Evolutionary conservation across 2,329 filamentous ascomycete genomes (phyloP).

Genomic region (Aspergillus fructus): DNA sequence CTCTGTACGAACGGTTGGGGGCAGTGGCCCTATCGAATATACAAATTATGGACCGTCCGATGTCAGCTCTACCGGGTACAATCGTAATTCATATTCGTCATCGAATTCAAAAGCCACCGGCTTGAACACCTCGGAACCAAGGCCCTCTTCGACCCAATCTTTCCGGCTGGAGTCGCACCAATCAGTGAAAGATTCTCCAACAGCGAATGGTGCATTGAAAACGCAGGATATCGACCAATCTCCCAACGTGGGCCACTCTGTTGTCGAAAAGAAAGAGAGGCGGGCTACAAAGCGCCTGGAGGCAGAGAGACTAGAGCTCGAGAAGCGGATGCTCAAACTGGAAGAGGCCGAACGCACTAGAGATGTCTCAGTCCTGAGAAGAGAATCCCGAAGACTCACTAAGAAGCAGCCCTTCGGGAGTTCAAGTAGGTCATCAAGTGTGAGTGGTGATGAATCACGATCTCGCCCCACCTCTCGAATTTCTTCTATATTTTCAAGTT

Average conservation of each 20-base stretch:
- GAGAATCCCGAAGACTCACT: slow-evolving; percentile 30
- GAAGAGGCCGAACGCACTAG: slow-evolving; percentile 24
- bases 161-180: not conserved
- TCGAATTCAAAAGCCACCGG: not conserved
- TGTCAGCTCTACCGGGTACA: not conserved
- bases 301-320: slow-evolving; percentile 31
- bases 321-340: slow-evolving; percentile 22
- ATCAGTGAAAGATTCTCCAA: slow-evolving; percentile 9
- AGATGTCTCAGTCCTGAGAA: slow-evolving; percentile 17
- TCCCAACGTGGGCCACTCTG: slow-evolving; percentile 22
- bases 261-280: slow-evolving; percentile 25
- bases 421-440: slow-evolving; percentile 32
- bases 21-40: not conserved
- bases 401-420: slow-evolving; percentile 35
- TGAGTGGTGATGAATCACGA: slow-evolving; percentile 26
- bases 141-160: slow-evolving; percentile 4
- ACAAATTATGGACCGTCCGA: not conserved
- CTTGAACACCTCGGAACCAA: not conserved
- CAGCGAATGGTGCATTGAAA: slow-evolving; percentile 3
- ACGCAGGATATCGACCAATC: slow-evolving; percentile 17
- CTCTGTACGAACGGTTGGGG: not conserved
- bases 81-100: not conserved
- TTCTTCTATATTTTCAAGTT: slow-evolving; percentile 28
- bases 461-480: slow-evolving; percentile 24
- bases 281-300: slow-evolving; percentile 33